Evolutionary conservation across 495 filamentous ascomycete genomes (phyloP).

Genomic region (Neurospora sp.): DNA sequence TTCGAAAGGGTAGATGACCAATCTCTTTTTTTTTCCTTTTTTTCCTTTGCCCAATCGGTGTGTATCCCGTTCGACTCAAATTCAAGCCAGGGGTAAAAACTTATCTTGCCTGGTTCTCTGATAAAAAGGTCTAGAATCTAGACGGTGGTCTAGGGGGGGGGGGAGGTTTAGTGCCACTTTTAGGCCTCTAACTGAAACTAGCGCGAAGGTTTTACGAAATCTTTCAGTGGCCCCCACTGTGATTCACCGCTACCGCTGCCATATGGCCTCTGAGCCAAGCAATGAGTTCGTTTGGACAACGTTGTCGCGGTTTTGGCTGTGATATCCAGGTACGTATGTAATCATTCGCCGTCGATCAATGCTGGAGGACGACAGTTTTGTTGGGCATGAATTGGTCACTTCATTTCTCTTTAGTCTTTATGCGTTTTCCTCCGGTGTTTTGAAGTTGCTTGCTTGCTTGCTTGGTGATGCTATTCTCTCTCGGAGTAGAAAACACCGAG

Average conservation of each 20-base stretch:
- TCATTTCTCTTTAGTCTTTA: not conserved
- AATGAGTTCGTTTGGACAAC: not conserved
- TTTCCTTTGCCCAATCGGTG: not conserved
- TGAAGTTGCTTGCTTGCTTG: not conserved
- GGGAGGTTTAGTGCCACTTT: not conserved
- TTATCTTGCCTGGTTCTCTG: not conserved
- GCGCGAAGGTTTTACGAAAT: not conserved
- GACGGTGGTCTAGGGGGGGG: not conserved
- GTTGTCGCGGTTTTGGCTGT: not conserved
- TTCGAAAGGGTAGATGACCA: not conserved
- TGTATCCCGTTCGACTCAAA: not conserved
- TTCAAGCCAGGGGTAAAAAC: not conserved
- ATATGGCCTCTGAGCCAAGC: not conserved
- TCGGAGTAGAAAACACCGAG: not conserved
- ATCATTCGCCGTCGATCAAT: not conserved
- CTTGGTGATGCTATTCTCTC: not conserved
- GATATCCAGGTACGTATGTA: not conserved
- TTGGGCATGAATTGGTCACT: not conserved
- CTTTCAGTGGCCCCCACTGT: not conserved
- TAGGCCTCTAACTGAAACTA: not conserved
- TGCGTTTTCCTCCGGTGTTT: not conserved
- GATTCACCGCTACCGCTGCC: not conserved
- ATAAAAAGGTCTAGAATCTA: not conserved
- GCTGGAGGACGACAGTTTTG: not conserved
- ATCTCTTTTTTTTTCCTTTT: not conserved